Evolutionary conservation across 371 early-diverging fungal species (phyloP).

Genomic region (Amoeboaphelidium protococcarum): DNA sequence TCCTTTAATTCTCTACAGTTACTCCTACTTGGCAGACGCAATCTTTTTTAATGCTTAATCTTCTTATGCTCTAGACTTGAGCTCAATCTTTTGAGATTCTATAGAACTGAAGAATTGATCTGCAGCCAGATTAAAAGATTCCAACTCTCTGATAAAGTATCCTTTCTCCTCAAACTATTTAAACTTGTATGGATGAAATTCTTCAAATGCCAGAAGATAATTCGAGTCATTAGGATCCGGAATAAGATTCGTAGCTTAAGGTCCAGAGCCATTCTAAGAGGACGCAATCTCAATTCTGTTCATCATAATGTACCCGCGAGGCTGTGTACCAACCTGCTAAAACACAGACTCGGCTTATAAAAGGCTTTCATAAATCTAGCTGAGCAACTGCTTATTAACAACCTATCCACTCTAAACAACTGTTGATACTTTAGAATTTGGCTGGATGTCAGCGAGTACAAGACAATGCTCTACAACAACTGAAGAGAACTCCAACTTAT

Average conservation of each 20-base stretch:
- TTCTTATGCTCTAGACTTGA: slow-evolving; percentile 38
- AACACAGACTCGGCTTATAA: neutral
- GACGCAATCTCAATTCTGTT: too few relatives aligned
- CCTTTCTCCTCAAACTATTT: neutral
- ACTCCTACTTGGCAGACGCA: slow-evolving; percentile 46
- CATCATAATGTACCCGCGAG: too few relatives aligned
- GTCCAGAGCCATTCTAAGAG: too few relatives aligned
- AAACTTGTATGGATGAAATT: neutral
- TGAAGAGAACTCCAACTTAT: too few relatives aligned
- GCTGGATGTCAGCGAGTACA: neutral
- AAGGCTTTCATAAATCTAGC: neutral
- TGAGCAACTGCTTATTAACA: neutral
- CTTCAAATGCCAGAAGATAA: too few relatives aligned
- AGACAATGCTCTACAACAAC: too few relatives aligned
- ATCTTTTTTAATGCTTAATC: slow-evolving; percentile 45
- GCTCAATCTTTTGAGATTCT: slow-evolving; percentile 53
- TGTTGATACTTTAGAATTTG: neutral
- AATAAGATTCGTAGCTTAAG: too few relatives aligned
- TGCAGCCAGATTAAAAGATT: slow-evolving; percentile 51
- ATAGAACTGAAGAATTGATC: slow-evolving; percentile 74
- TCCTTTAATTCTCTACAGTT: slow-evolving; percentile 39
- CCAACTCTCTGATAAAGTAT: slow-evolving; percentile 18
- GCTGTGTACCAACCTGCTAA: neutral
- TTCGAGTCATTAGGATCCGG: too few relatives aligned
- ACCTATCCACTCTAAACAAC: neutral